Evolutionary conservation across 192 early-diverging fungal genomes (phyloP), one percentile per base, ranked within the genome.

Genomic region (Coemansia sp.): DNA sequence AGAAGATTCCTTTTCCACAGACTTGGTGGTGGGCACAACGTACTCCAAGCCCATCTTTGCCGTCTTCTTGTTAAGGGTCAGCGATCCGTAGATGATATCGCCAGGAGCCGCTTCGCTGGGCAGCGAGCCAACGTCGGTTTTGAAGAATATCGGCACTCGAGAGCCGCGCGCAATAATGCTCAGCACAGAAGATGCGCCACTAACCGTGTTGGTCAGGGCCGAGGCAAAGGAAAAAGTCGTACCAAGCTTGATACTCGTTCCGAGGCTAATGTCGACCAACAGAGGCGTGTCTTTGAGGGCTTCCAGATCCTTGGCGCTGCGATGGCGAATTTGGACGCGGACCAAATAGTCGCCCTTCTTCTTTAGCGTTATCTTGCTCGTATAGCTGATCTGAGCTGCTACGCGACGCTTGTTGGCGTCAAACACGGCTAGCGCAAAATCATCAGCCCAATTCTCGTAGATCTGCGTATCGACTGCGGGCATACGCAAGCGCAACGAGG

Each of bases 291-390:
- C 76, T 50, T 87, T 88, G n/a, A 94, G 84, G 38, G 90, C 87
- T 14, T 95, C 92, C n/a, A 98, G 85, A 1, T 87, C 71, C 63
- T 86, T 86, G 31, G 92, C 75, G 12, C 70, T 85, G 55, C 88
- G 81, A 25, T 91, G 90, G 27, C 88, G 80, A 15, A 99, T 67
- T 80, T 94, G 95, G 34, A 89, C 90, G 25, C 89, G 90, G 29
- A 96, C 78, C 4, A 87, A 86, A 75, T 97, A 98, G 46, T 93
- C 94, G 32, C 97, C 97, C 75, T 88, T 87, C 66, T 86, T 85
- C 25, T 78, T 69, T 9, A 99, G 70, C 41, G 90, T 90, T 21
- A 93, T 66, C 0, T 66, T 69, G 61, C 89, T 90, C 27, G 91
- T 70, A 73, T 94, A 96, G 27, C 91, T 85, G 80, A 92, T 92